Evolutionary conservation across 2,329 filamentous ascomycete species (phyloP).

Genomic region (Phyllosticta citrichinensis): DNA sequence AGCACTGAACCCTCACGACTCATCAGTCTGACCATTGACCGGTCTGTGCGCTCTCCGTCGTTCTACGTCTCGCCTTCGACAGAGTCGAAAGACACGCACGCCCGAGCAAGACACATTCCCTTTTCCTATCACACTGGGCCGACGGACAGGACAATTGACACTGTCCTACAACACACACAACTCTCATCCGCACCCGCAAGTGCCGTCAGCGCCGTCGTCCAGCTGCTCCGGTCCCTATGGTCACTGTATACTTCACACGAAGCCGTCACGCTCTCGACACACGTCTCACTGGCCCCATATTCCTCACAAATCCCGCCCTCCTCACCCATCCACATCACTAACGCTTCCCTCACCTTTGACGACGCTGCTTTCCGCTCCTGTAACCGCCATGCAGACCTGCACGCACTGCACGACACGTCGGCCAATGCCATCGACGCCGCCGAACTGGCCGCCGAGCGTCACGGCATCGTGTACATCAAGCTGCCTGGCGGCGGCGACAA

Average conservation of each 20-base stretch:
- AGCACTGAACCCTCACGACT: conserved; percentile 37
- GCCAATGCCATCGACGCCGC: conserved; percentile 38
- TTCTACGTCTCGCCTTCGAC: conserved; percentile 50
- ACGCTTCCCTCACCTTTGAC: conserved; percentile 55
- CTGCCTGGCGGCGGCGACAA: conserved; percentile 21
- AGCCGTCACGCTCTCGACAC: conserved; percentile 50
- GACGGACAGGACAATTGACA: conserved; percentile 27
- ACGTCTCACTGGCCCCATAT: conserved; percentile 31
- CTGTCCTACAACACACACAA: conserved; percentile 42
- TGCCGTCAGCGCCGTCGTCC: conserved; percentile 35
- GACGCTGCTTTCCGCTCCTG: conserved; percentile 57
- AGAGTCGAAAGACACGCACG: conserved; percentile 31
- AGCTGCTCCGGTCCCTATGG: conserved; percentile 45
- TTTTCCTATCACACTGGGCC: conserved; percentile 48
- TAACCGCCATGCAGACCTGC: conserved; percentile 52
- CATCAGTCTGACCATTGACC: conserved; percentile 56
- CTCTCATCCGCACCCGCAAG: conserved; percentile 38
- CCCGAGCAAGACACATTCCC: conserved; percentile 45
- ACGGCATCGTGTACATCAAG: conserved; percentile 72
- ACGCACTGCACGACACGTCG: conserved; percentile 44
- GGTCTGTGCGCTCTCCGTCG: conserved; percentile 51
- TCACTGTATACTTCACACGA: conserved; percentile 54
- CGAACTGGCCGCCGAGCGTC: conserved; percentile 53
- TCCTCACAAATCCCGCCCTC: conserved; percentile 6
- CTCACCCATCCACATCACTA: conserved; percentile 40